Evolutionary conservation across 805 yeast genomes (phyloP), one percentile per base, ranked within the genome.

Genomic region (Clavispora carvajalis): DNA sequence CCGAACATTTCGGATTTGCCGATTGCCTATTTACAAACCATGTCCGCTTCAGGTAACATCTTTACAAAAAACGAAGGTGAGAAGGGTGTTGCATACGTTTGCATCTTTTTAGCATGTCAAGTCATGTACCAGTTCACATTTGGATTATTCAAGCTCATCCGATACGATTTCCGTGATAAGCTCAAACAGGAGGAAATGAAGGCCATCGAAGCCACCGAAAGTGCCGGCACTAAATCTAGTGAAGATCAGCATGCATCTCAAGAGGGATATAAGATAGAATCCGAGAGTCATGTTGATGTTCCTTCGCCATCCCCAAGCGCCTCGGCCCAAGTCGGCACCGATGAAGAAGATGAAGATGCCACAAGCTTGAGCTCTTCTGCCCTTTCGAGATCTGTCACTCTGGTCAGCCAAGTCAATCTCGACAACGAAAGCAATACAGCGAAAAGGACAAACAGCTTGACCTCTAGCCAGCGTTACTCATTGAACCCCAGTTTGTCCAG

Each of bases 1-100:
- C 90, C 89, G 33, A 87, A 87, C 54, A 79, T 83, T 33, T 77
- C 89, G 12, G 95, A 87, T 62, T 68, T 87, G 41, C 95, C 96
- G 0, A 84, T 87, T 49, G 95, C 95, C 0, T 88, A 87, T 50
- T 58, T 81, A 26, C 87, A 82, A 53, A 82, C 91, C 2, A 63
- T 87, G 54, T 81, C 85, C 19, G 71, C 76, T 12, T 80, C 88
- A 1, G 67, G 77, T 1, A 65, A 73, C 6, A 51, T 69, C 7
- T 81, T 89, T 51, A 66, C 81, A 0, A 52, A 67, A 12, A 74
- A 60, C 4, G 79, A 85, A 45, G 87, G 86, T 26, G 71, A 77
- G 39, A 74, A 75, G 50, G 97, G 96, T 19, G 82, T 84, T 19
- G 93, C 96, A 1, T 86, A 84, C 60, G 82, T 85, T 16, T 82